A percentile compares a stretch with the other conserved stretches of the same genome.
Evolutionary conservation across 805 yeast species (phyloP).

Genomic region (Dipodascopsis tothii): DNA sequence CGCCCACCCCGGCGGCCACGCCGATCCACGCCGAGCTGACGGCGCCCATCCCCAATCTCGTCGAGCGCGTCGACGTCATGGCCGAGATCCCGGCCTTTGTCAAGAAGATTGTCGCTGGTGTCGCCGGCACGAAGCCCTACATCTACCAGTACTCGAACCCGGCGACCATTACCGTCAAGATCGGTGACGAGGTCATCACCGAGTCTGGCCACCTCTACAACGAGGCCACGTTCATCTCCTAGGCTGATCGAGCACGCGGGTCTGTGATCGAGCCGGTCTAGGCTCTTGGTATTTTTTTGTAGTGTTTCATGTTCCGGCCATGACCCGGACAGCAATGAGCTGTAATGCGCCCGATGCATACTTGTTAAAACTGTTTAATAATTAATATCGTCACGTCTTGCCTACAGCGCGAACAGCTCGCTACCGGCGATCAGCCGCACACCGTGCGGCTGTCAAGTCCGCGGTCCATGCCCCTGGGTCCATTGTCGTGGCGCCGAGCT

Average conservation of each 20-base stretch:
- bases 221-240: slow-evolving; percentile 73
- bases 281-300: too few species aligned
- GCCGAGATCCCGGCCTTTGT: slow-evolving; percentile 92
- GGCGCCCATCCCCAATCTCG: slow-evolving; percentile 55
- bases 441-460: too few species aligned
- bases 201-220: slow-evolving; percentile 64
- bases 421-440: too few species aligned
- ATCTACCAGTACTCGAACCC: slow-evolving; percentile 83
- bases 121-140: slow-evolving; percentile 93
- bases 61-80: slow-evolving; percentile 96
- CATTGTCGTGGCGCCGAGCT: too few species aligned
- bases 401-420: too few species aligned
- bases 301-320: too few species aligned
- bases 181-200: slow-evolving; percentile 34
- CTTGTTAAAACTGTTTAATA: too few species aligned
- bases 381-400: too few species aligned
- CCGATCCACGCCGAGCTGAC: slow-evolving; percentile 27
- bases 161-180: slow-evolving; percentile 41
- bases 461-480: too few species aligned
- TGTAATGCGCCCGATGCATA: too few species aligned
- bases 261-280: too few species aligned
- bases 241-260: slow-evolving; percentile 7
- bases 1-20: slow-evolving; percentile 38
- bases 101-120: slow-evolving; percentile 85
- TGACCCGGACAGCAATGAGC: too few species aligned